phyloP scores from a whole-genome alignment of 805 yeast genomes.

The Teunomyces kruisii region DNA sequence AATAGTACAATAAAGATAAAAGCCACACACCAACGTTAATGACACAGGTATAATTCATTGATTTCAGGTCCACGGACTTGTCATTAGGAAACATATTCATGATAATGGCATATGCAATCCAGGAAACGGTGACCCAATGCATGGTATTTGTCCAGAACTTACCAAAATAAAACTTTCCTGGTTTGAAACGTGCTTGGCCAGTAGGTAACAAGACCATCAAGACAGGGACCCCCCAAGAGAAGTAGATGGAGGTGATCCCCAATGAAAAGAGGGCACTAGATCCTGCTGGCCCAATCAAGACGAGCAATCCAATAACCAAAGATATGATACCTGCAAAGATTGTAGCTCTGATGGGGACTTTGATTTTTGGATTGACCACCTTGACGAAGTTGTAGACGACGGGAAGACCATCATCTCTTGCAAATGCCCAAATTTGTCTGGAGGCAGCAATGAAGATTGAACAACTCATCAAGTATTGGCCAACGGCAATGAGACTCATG shows the following conservation, averaged over 20 bases:
- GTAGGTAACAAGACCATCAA: conserved; percentile 47
- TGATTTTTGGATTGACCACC: conserved; percentile 52
- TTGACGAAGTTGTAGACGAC: conserved; percentile 52
- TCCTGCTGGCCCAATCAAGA: conserved; percentile 56
- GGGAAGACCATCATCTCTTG: conserved; percentile 77
- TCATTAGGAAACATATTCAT: conserved; percentile 63
- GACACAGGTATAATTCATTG: conserved; percentile 72
- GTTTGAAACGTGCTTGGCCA: conserved; percentile 51
- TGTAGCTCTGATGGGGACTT: conserved; percentile 69
- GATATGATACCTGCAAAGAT: conserved; percentile 51
- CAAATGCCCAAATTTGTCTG: conserved; percentile 73
- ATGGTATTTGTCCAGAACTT: conserved; percentile 41
- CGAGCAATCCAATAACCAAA: conserved; percentile 55
- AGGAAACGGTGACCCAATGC: conserved; percentile 47
- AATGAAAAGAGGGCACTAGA: conserved; percentile 66
- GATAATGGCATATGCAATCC: conserved; percentile 53
- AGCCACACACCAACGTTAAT: conserved; percentile 63
- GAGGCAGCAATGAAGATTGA: conserved; percentile 63
- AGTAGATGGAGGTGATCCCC: conserved; percentile 59
- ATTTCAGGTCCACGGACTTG: conserved; percentile 35
- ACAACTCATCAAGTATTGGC: conserved; percentile 68
- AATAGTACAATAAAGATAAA: conserved; percentile 52
- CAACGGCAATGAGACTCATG: conserved; percentile 55
- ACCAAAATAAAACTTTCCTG: conserved; percentile 71
- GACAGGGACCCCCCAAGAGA: conserved; percentile 65